phyloP scores from a whole-genome alignment of 495 filamentous ascomycete genomes.

The Stereocaulon alpinum region DNA sequence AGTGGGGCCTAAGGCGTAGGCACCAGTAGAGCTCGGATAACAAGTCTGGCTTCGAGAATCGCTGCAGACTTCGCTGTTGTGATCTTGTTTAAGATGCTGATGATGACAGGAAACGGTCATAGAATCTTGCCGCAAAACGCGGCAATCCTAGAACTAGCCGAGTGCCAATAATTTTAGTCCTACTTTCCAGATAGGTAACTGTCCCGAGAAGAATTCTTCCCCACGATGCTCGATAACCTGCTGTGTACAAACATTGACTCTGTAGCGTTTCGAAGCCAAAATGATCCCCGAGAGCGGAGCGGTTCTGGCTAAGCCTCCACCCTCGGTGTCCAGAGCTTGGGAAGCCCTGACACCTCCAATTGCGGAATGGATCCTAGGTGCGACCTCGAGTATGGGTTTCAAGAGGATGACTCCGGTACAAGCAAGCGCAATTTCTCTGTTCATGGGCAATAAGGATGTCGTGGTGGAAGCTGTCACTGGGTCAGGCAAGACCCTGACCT shows the following conservation, averaged over 20 bases:
- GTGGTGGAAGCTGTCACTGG: conserved; percentile 96
- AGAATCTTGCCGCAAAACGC: not conserved
- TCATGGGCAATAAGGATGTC: conserved; percentile 89
- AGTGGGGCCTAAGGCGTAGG: not conserved
- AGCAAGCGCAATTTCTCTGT: conserved; percentile 83
- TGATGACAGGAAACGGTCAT: conserved; percentile 9
- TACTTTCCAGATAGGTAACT: not conserved
- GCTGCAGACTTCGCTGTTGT: not conserved
- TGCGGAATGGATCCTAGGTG: conserved; percentile 86
- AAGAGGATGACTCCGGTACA: conserved; percentile 81
- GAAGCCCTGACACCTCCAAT: conserved; percentile 63
- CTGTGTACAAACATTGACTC: not conserved
- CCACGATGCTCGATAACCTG: not conserved
- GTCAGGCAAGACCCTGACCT: conserved; percentile 88
- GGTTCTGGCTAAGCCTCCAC: not conserved
- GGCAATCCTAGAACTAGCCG: not conserved
- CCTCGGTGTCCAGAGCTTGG: conserved; percentile 53
- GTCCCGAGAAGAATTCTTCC: not conserved
- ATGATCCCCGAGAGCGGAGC: conserved; percentile 6
- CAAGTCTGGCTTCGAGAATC: not conserved
- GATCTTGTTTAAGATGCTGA: not conserved
- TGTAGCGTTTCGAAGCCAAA: not conserved
- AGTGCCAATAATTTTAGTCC: not conserved
- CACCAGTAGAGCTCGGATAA: too few relatives aligned
- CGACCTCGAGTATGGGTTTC: conserved; percentile 76